These are phyloP conservation scores for Davidsoniella australis DNA, from an alignment of 2,329 filamentous ascomycete species.

Conservation along the genomic window DNA sequence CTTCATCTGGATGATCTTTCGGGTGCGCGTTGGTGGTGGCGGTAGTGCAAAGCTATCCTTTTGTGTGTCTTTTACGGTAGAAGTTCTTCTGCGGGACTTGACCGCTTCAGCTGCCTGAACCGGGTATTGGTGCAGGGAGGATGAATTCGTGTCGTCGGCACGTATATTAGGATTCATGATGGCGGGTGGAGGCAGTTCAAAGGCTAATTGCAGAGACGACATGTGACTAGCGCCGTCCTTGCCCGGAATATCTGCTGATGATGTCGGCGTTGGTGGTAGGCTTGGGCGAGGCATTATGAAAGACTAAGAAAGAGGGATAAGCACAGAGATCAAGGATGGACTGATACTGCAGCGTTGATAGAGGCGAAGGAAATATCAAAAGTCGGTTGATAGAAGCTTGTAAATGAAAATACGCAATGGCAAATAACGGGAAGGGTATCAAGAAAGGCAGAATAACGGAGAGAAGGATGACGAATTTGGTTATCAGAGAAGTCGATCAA, in stretches of 20 bases:
- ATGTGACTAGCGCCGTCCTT: constrained; percentile 49
- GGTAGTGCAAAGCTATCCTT: constrained; percentile 64
- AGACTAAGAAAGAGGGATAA: no score
- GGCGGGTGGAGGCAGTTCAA: constrained; percentile 63
- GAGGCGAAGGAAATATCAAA: no score
- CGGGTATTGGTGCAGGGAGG: constrained; percentile 21
- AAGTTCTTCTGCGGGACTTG: constrained; percentile 35
- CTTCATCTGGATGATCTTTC: constrained; percentile 99
- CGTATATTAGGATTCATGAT: constrained; percentile 22
- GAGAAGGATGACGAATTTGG: no score
- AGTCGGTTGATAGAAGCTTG: no score
- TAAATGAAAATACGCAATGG: no score
- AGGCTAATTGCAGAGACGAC: constrained; percentile 45
- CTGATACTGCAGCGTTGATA: no score
- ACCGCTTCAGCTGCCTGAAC: constrained; percentile 34
- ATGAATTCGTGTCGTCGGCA: constrained; percentile 18
- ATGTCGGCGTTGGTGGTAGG: constrained; percentile 59
- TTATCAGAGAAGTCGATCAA: no score
- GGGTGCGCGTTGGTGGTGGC: constrained; percentile 75
- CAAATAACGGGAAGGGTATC: no score
- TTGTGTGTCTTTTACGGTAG: constrained; percentile 25
- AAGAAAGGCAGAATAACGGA: no score
- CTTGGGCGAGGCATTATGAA: constrained; percentile 44
- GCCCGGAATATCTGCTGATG: constrained; percentile 62
- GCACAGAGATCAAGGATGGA: no score